Evolutionary conservation across 306 rosid genomes (phyloP).

Genomic region (Glycyrrhiza uralensis): DNA sequence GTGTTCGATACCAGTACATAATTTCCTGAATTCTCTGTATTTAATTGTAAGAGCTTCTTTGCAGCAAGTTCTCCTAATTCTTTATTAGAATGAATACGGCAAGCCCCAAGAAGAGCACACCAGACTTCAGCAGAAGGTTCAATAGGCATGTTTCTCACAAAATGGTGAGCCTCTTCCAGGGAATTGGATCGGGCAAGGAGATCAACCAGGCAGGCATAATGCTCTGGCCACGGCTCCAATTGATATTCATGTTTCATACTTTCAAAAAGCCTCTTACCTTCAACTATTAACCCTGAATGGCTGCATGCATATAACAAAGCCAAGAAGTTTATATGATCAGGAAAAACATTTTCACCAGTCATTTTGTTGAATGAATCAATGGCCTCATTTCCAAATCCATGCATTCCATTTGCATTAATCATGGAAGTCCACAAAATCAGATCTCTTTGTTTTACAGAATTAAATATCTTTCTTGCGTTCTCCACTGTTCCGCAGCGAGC

Average conservation of each 20-base stretch:
- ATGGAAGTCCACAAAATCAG: slow-evolving; percentile 63
- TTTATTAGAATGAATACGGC: slow-evolving; percentile 61
- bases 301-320: slow-evolving; percentile 73
- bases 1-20: slow-evolving; percentile 63
- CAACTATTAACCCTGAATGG: slow-evolving; percentile 70
- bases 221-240: slow-evolving; percentile 79
- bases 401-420: slow-evolving; percentile 80
- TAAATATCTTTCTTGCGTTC: slow-evolving; percentile 46
- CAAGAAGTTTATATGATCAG: slow-evolving; percentile 73
- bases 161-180: slow-evolving; percentile 67
- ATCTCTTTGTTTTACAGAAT: slow-evolving; percentile 33
- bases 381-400: slow-evolving; percentile 63
- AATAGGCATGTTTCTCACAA: slow-evolving; percentile 47
- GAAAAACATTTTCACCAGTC: slow-evolving; percentile 45
- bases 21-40: slow-evolving; percentile 59
- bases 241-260: slow-evolving; percentile 50
- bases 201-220: slow-evolving; percentile 71
- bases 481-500: slow-evolving; percentile 60
- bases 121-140: slow-evolving; percentile 65
- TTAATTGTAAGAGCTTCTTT: slow-evolving; percentile 53
- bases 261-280: slow-evolving; percentile 48
- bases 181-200: slow-evolving; percentile 67
- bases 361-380: slow-evolving; percentile 50
- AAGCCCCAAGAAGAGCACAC: slow-evolving; percentile 81
- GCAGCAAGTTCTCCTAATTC: slow-evolving; percentile 64